Percentiles rank a stretch among this genome's conserved stretches.
Conservation (phyloP, 106 monocot species). For the Cymbidium sinense region DNA sequence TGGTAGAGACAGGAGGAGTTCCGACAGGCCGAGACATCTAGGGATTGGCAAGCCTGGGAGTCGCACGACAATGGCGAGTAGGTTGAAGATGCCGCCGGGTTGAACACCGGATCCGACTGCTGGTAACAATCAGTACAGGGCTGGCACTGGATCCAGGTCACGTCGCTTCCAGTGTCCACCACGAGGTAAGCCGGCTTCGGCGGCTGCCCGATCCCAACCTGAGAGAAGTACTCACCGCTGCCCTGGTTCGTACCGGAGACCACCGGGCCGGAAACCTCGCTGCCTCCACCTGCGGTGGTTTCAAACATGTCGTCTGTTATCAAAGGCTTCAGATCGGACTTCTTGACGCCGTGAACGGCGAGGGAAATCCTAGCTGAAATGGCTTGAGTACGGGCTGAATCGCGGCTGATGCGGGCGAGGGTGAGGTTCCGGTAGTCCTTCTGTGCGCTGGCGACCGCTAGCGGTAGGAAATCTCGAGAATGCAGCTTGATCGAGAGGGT, state of each 20-base stretch:
- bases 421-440: slow-evolving; percentile 51
- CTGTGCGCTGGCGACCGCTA: slow-evolving; percentile 12
- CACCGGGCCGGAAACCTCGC: slow-evolving; percentile 32
- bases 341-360: slow-evolving; percentile 19
- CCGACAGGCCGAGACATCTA: slow-evolving; percentile 59
- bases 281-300: background rate
- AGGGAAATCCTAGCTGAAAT: slow-evolving; percentile 29
- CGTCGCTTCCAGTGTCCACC: slow-evolving; percentile 68
- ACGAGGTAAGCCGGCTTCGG: slow-evolving; percentile 45
- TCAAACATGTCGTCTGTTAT: background rate
- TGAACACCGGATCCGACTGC: slow-evolving; percentile 53
- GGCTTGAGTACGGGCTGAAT: slow-evolving; percentile 27
- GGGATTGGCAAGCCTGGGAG: slow-evolving; percentile 27
- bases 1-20: slow-evolving; percentile 67
- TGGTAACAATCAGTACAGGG: slow-evolving; percentile 74
- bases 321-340: slow-evolving; percentile 46
- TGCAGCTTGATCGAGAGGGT: slow-evolving; percentile 3
- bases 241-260: slow-evolving; percentile 60
- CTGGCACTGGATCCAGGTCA: slow-evolving; percentile 64
- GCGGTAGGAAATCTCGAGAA: background rate
- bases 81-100: slow-evolving; percentile 33
- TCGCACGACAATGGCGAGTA: slow-evolving; percentile 36
- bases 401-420: slow-evolving; percentile 47
- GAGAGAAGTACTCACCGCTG: slow-evolving; percentile 79
- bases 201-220: slow-evolving; percentile 43